phyloP scores from a whole-genome alignment of 129 eudicot genomes.

The Flaveria linearis region DNA sequence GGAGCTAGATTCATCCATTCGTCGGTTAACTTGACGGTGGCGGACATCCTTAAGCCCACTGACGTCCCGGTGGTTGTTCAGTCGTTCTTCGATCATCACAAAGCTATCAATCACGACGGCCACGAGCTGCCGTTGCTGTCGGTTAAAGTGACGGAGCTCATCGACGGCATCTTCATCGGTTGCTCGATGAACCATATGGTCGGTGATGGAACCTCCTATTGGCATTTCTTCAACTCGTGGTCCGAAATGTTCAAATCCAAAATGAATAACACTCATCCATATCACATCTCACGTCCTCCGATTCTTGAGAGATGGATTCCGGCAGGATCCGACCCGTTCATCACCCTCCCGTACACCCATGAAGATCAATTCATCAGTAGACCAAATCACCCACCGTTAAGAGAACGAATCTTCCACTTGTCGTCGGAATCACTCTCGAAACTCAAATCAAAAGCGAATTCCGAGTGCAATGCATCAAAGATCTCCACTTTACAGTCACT shows the following conservation, averaged over 20 bases:
- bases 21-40: conserved; percentile 3
- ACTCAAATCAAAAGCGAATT: conserved; percentile 49
- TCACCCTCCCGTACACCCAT: conserved; percentile 45
- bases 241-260: conserved; percentile 33
- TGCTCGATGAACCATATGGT: conserved; percentile 39
- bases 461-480: conserved; percentile 19
- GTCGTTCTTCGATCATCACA: conserved; percentile 26
- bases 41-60: conserved; percentile 20
- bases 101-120: conserved; percentile 23
- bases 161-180: conserved; percentile 25
- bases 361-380: conserved; percentile 46
- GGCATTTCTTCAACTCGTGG: conserved; percentile 54
- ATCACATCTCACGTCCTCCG: conserved; percentile 37
- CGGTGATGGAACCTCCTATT: conserved; percentile 52
- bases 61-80: conserved; percentile 20
- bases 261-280: no score
- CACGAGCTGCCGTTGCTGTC: conserved; percentile 20
- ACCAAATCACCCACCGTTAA: conserved; percentile 30
- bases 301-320: conserved; percentile 43
- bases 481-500: conserved; percentile 52
- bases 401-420: conserved; percentile 54
- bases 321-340: conserved; percentile 34
- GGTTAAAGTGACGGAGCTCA: conserved; percentile 20
- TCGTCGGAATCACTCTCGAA: conserved; percentile 38
- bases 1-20: conserved; percentile 31